Evolutionary conservation across 768 basidiomycete species (phyloP).

Genomic region (Suillus paluster): DNA sequence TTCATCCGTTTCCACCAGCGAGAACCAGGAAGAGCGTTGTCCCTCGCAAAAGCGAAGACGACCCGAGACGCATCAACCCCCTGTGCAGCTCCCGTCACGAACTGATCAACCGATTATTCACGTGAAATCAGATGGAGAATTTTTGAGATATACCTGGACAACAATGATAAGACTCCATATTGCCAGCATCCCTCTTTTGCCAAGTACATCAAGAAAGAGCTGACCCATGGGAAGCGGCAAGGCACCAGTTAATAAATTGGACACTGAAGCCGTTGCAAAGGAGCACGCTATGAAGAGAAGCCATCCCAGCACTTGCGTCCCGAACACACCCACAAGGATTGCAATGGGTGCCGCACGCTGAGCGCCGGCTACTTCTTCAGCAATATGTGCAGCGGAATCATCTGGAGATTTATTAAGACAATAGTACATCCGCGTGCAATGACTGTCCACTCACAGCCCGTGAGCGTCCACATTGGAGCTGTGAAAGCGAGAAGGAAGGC

Average conservation of each 20-base stretch:
- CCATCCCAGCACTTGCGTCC: slow-evolving; percentile 67
- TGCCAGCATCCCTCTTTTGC: slow-evolving; percentile 71
- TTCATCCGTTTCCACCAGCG: slow-evolving; percentile 71
- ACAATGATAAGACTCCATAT: slow-evolving; percentile 76
- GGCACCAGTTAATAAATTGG: slow-evolving; percentile 48
- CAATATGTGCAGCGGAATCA: slow-evolving; percentile 77
- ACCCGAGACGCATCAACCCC: slow-evolving; percentile 77
- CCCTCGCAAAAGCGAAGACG: slow-evolving; percentile 75
- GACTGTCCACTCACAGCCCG: slow-evolving; percentile 58
- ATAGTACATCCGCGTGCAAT: neutral
- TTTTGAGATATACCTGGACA: slow-evolving; percentile 46
- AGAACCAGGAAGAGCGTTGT: slow-evolving; percentile 76
- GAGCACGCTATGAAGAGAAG: slow-evolving; percentile 67
- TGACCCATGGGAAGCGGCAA: slow-evolving; percentile 76
- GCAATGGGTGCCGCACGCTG: slow-evolving; percentile 68
- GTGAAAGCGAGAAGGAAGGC: slow-evolving; percentile 76
- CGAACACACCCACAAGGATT: slow-evolving; percentile 65
- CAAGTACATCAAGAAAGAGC: slow-evolving; percentile 65
- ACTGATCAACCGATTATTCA: slow-evolving; percentile 40
- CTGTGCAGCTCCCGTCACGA: slow-evolving; percentile 75
- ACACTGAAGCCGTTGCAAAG: slow-evolving; percentile 62
- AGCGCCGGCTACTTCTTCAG: slow-evolving; percentile 72
- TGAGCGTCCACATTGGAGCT: slow-evolving; percentile 80
- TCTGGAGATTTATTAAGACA: slow-evolving; percentile 42
- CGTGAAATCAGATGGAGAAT: neutral